Evolutionary conservation across 768 basidiomycete genomes (phyloP), one percentile per base, ranked within the genome.

Genomic region (Termitomyces sp.): DNA sequence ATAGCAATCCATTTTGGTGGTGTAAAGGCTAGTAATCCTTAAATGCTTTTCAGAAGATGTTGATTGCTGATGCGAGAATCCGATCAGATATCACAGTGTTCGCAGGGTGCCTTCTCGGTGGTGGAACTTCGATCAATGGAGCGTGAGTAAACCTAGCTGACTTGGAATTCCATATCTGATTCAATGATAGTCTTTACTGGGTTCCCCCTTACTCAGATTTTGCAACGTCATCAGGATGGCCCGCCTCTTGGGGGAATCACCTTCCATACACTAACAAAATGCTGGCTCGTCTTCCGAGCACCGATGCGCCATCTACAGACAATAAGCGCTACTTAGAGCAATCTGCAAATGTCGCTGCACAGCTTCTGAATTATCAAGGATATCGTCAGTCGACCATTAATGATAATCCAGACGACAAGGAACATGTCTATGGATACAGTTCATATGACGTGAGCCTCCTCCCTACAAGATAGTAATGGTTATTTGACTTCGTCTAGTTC

Each of bases 101-200:
- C 68, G 86, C 85, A 26, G 86, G 84, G 35, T 87, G 86, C 67
- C 67, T 86, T 35, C 67, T 86, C 20, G 86, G 86, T 58, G 86
- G 86, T 20, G 86, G 85, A 40, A 82, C 82, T 5, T 76, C 84
- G 2, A 75, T 87, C 64, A 86, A 87, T 68, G 86, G 83, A 70
- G 84, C 80, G 82, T 84, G 63, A 67, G 82, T 72, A 26, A 32
- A 7, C 33, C 32, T 12, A 40, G 10, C 36, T 50, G 2, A 12
- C 13, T 38, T 38, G 9, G 6, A n/a, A 5, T 49, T 43, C 58
- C 4, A 32, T 57, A 6, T n/a, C 41, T 59, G 9, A 56, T 33
- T 28, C 30, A 36, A 26, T 61, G 5, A 41, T 50, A 77, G 77
- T 65, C 64, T 85, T 2, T 85, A 83, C 67, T 85, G 83, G 83